Evolutionary conservation across 78 protist genomes (phyloP), one percentile per base, ranked within the genome.

Genomic region (Dictyostelium purpureum): DNA sequence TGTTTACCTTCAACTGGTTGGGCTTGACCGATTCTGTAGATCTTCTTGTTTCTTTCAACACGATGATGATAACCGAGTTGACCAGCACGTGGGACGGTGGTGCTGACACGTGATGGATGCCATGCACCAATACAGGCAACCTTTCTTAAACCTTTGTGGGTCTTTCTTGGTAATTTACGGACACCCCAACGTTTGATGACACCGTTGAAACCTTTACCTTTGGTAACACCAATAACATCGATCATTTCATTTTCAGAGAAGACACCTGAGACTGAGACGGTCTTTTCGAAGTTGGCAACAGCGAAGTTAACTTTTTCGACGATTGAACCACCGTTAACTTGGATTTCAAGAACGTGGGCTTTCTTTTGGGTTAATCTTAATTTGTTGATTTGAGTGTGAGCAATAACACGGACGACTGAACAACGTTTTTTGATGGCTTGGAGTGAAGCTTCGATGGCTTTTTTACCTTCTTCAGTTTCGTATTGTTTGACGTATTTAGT

Each of bases 41-140:
- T 95, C 97, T 99, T 99, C 99, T 99, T 99, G 99, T 98, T 98
- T 87, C 96, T 16, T 97, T 98, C 99, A 19, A 99, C 98, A 24
- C 99, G 97, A 97, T 99, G 99, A 90, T 96, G 98, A 98, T 82
- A 99, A 28, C 99, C 99, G 79, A 88, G 37, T 97, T 99, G 99
- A 96, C 99, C 99, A 49, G 99, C 99, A 87, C 99, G 99, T 91
- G 99, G 97, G 5, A 99, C 99, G 12, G 99, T 74, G 95, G 40
- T 97, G 40, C 78, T 28, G 69, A 99, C 99, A 76, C 99, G 96
- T 73, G 99, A 95, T 28, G 99, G 99, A 83, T 99, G 99, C 99
- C 99, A 99, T 2, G 99, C 98, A 6, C 99, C 99, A 78, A 99
- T 98, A 83, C 99, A 99, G 47, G 99, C 99, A 77, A 98, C 99